A percentile compares a stretch with the other conserved stretches of the same genome.
phyloP scores from a whole-genome alignment of 2,329 filamentous ascomycete genomes.

The Arthrinium puccinioides region DNA sequence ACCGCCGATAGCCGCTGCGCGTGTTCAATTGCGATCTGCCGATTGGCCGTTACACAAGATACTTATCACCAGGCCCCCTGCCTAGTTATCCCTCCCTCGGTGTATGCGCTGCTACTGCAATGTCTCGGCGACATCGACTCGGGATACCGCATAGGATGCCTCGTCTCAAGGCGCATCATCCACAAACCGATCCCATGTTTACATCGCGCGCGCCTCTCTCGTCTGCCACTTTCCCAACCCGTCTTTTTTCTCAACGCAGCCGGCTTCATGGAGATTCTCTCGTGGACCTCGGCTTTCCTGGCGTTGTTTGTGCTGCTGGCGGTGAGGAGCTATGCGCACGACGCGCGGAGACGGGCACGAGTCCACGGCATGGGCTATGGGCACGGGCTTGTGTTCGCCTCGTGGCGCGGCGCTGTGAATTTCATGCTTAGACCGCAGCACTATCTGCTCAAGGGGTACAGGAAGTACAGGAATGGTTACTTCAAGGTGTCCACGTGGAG shows the following conservation, averaged over 20 bases:
- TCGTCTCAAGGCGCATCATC: too few relatives aligned
- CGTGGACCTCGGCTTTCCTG: background rate
- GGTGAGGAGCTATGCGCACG: background rate
- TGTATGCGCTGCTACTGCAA: too few relatives aligned
- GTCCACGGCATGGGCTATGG: slow-evolving; percentile 3
- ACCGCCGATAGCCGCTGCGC: too few relatives aligned
- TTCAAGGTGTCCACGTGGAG: background rate
- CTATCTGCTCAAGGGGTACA: slow-evolving; percentile 1
- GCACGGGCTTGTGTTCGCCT: background rate
- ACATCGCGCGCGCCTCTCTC: background rate
- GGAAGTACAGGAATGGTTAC: background rate
- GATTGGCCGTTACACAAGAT: too few relatives aligned
- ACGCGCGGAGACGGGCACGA: background rate
- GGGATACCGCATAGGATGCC: too few relatives aligned
- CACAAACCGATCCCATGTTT: too few relatives aligned
- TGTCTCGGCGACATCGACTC: too few relatives aligned
- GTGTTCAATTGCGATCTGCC: too few relatives aligned
- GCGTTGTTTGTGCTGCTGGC: background rate
- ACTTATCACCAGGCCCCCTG: too few relatives aligned
- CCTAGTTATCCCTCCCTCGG: too few relatives aligned
- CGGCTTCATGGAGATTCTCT: background rate
- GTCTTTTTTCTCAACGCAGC: background rate
- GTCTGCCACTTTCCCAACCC: background rate
- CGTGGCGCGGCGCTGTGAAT: slow-evolving; percentile 1
- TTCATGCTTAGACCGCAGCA: slow-evolving; percentile 2